These are phyloP conservation scores for Oenanthe sinensis DNA, from an alignment of 129 eudicot species.

Conservation along the genomic window DNA sequence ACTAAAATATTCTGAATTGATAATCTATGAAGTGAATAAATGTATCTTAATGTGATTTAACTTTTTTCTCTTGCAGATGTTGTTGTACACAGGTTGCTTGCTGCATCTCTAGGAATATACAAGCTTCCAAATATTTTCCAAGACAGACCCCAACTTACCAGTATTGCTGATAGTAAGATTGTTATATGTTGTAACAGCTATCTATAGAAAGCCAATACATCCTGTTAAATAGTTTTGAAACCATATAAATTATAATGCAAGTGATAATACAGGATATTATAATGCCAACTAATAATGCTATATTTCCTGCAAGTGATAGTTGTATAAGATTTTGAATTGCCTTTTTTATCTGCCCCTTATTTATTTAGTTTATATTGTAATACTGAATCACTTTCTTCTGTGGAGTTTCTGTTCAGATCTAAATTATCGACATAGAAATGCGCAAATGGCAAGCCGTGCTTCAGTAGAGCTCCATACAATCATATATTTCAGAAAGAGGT, in stretches of 20 bases:
- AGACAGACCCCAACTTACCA: conserved; percentile 81
- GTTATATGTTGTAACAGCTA: neutral
- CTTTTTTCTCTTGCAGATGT: conserved; percentile 63
- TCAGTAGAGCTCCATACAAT: conserved; percentile 96
- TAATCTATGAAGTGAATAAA: neutral
- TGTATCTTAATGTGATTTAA: neutral
- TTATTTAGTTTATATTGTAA: neutral
- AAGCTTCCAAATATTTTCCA: conserved; percentile 76
- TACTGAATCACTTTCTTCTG: neutral
- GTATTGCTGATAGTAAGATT: conserved; percentile 84
- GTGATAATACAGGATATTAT: neutral
- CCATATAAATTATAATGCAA: neutral
- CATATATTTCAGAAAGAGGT: conserved; percentile 81
- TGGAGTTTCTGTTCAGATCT: conserved; percentile 43
- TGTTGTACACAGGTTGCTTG: conserved; percentile 94
- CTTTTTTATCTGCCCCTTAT: neutral
- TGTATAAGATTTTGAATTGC: neutral
- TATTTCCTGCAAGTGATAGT: neutral
- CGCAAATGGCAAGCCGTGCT: conserved; percentile 98
- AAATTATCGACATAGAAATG: conserved; percentile 92
- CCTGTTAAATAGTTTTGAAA: neutral
- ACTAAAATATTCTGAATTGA: neutral
- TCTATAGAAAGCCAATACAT: neutral
- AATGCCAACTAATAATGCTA: neutral
- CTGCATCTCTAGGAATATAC: conserved; percentile 88